Conservation (phyloP, 768 basidiomycete genomes). For the Wakefieldia striispora region DNA sequence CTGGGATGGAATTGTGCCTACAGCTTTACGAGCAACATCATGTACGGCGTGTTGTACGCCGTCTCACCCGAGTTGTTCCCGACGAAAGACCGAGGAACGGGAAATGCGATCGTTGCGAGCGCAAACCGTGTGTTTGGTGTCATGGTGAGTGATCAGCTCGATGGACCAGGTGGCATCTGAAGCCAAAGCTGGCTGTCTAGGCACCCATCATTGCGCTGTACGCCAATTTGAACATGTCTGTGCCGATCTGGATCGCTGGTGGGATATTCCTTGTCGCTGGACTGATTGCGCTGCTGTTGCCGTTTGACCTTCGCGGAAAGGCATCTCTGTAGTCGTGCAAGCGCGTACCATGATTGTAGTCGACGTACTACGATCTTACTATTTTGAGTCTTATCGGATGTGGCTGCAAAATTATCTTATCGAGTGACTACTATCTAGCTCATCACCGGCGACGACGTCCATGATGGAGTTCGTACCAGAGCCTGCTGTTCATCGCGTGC, state of each 20-base stretch:
- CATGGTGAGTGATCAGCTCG: slow-evolving; percentile 37
- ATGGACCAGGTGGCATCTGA: too few relatives aligned
- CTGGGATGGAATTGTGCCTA: slow-evolving; percentile 61
- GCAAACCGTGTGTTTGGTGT: slow-evolving; percentile 60
- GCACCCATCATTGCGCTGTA: slow-evolving; percentile 71
- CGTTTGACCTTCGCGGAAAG: slow-evolving; percentile 69
- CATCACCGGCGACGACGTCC: not conserved
- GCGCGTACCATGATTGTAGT: not conserved
- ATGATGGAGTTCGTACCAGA: slow-evolving; percentile 77
- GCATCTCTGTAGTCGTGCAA: slow-evolving; percentile 40
- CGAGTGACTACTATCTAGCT: slow-evolving; percentile 7
- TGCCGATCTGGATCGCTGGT: slow-evolving; percentile 71
- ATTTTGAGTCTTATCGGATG: not conserved
- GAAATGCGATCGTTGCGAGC: slow-evolving; percentile 50
- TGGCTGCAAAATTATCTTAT: too few relatives aligned
- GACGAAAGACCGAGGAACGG: slow-evolving; percentile 53
- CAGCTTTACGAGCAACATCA: slow-evolving; percentile 54
- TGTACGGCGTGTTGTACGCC: slow-evolving; percentile 50
- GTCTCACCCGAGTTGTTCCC: slow-evolving; percentile 53
- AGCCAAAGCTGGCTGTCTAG: slow-evolving; percentile 16
- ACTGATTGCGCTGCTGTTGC: slow-evolving; percentile 57
- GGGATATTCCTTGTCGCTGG: slow-evolving; percentile 61
- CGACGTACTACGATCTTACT: too few relatives aligned
- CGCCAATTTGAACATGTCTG: slow-evolving; percentile 57
- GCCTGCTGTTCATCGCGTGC: slow-evolving; percentile 75